These are phyloP conservation scores for Mitragyna speciosa DNA, from an alignment of 257 asterid genomes.

Conservation along the genomic window DNA sequence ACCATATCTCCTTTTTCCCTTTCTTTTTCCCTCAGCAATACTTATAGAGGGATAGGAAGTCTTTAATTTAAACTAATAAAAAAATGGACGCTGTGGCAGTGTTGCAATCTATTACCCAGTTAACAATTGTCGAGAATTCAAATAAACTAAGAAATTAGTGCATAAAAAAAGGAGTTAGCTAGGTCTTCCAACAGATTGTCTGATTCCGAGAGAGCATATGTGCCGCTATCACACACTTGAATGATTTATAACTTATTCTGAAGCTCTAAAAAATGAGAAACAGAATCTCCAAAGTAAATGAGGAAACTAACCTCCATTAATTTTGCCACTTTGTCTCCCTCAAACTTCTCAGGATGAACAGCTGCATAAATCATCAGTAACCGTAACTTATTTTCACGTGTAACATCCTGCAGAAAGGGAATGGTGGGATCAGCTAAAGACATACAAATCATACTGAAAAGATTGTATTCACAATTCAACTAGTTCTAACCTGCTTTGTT, in stretches of 20 bases:
- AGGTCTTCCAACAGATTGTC: not conserved
- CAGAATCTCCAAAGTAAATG: not conserved
- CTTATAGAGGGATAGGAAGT: not conserved
- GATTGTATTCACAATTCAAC: not conserved
- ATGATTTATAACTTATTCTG: not conserved
- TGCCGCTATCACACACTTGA: not conserved
- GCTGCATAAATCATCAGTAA: constrained; percentile 97
- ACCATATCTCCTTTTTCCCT: not conserved
- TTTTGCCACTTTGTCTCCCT: constrained; percentile 80
- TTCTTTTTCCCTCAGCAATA: not conserved
- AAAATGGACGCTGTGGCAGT: no score
- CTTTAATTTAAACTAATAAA: not conserved
- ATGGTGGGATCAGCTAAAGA: not conserved
- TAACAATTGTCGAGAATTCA: not conserved
- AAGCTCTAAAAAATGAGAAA: not conserved
- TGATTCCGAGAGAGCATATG: not conserved
- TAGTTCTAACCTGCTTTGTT: constrained; percentile 59
- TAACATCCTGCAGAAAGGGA: constrained; percentile 62
- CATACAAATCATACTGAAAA: not conserved
- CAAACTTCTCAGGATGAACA: constrained; percentile 89
- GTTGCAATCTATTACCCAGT: not conserved
- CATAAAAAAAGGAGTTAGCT: not conserved
- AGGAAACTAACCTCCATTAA: constrained; percentile 70
- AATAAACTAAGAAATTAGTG: not conserved
- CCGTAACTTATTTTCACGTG: constrained; percentile 88